phyloP scores from a whole-genome alignment of 768 basidiomycete species.

The Galerina sulciceps region DNA sequence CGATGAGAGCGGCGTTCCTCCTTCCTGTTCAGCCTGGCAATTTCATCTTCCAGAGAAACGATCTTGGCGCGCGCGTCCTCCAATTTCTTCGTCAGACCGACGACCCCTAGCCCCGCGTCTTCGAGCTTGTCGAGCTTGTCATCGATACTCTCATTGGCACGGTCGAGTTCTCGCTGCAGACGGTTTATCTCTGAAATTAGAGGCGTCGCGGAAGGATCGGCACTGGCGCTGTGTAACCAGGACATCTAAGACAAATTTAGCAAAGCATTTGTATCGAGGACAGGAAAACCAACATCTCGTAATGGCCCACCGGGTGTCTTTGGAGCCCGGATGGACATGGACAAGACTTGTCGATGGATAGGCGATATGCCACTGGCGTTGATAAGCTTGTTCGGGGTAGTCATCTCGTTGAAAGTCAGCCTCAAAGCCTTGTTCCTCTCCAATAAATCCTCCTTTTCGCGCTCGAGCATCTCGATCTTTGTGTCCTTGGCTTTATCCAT shows the following conservation, averaged over 20 bases:
- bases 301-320: constrained; percentile 82
- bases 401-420: constrained; percentile 52
- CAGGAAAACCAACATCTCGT: constrained; percentile 62
- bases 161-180: constrained; percentile 75
- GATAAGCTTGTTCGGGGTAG: constrained; percentile 59
- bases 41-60: constrained; percentile 65
- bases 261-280: not conserved
- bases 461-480: constrained; percentile 76
- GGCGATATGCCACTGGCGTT: constrained; percentile 73
- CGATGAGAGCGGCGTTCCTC: constrained; percentile 72
- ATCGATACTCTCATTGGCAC: constrained; percentile 84
- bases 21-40: constrained; percentile 62
- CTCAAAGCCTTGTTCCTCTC: constrained; percentile 69
- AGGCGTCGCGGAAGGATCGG: constrained; percentile 62
- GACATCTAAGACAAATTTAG: constrained; percentile 55
- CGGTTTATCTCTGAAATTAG: constrained; percentile 74
- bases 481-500: constrained; percentile 78
- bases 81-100: constrained; percentile 70
- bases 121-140: constrained; percentile 87
- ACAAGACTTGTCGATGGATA: constrained; percentile 72
- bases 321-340: constrained; percentile 70
- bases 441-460: constrained; percentile 74
- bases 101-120: constrained; percentile 76
- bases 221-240: constrained; percentile 68
- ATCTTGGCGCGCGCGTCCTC: constrained; percentile 71